These are phyloP conservation scores for Scedosporium boydii DNA, from an alignment of 2,329 filamentous ascomycete genomes.

Conservation along the genomic window DNA sequence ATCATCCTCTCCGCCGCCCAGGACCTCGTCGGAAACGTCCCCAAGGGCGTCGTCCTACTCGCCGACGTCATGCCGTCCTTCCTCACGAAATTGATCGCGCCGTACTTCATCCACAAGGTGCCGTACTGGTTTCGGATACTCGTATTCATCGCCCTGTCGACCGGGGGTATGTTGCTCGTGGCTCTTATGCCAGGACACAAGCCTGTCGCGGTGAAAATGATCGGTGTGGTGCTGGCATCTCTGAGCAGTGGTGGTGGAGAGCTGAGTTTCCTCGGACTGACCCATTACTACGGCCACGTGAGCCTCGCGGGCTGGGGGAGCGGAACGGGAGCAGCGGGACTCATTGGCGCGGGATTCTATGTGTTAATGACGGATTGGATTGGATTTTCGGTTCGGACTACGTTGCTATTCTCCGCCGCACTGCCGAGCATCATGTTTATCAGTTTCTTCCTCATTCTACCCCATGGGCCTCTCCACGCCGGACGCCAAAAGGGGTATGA, in stretches of 20 bases:
- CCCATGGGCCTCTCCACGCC: constrained; percentile 52
- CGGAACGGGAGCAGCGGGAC: constrained; percentile 79
- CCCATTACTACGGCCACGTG: constrained; percentile 84
- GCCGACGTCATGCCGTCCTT: constrained; percentile 90
- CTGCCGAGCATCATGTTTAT: constrained; percentile 74
- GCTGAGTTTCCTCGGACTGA: constrained; percentile 80
- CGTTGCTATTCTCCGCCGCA: constrained; percentile 67
- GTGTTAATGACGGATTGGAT: constrained; percentile 76
- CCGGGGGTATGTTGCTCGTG: constrained; percentile 81
- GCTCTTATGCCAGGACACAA: constrained; percentile 58
- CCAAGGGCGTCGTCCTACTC: constrained; percentile 86
- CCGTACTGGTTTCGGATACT: constrained; percentile 70
- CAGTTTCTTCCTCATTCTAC: constrained; percentile 78
- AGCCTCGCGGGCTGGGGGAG: constrained; percentile 87
- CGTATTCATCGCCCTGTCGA: constrained; percentile 64
- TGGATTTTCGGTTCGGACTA: constrained; percentile 62
- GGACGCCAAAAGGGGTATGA: constrained; percentile 42
- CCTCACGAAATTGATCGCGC: constrained; percentile 74
- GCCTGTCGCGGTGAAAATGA: constrained; percentile 65
- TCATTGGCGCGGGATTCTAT: constrained; percentile 82
- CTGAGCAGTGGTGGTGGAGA: constrained; percentile 81
- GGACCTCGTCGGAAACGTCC: constrained; percentile 85
- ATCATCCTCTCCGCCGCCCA: constrained; percentile 92
- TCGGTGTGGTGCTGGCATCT: constrained; percentile 76
- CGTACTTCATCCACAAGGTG: constrained; percentile 86